phyloP scores from a whole-genome alignment of 345 rosid species.

The Eucalyptus curtisii region DNA sequence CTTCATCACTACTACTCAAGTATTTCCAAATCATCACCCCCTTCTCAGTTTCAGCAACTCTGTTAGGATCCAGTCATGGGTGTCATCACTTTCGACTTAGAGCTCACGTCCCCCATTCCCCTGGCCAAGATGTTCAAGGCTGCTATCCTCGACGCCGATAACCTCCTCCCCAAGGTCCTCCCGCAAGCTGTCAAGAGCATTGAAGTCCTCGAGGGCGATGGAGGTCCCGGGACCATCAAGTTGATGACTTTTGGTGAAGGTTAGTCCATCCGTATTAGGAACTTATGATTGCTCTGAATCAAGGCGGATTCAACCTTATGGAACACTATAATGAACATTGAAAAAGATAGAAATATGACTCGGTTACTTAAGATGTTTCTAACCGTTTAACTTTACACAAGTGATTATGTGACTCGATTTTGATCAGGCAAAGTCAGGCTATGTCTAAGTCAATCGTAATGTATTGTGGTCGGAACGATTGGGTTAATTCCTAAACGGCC shows the following conservation, averaged over 20 bases:
- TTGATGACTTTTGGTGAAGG: conserved; percentile 5
- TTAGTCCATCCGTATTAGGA: background rate
- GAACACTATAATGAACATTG: background rate
- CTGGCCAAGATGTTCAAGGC: conserved; percentile 4
- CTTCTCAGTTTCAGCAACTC: background rate
- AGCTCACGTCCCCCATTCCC: background rate
- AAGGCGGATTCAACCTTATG: background rate
- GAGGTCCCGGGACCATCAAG: conserved; percentile 23
- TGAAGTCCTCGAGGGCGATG: conserved; percentile 19
- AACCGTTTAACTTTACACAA: background rate
- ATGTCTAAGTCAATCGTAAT: background rate
- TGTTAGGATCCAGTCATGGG: background rate
- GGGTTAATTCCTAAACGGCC: background rate
- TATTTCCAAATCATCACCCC: background rate
- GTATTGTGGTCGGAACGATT: background rate
- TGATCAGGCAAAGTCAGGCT: background rate
- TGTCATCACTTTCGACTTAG: background rate
- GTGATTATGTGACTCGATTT: background rate
- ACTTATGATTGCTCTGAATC: background rate
- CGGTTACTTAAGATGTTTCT: background rate
- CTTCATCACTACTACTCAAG: background rate
- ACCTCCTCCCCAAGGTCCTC: conserved; percentile 10
- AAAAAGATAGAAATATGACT: background rate
- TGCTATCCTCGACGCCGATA: conserved; percentile 4
- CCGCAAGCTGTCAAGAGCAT: conserved; percentile 20